phyloP scores from a whole-genome alignment of 768 basidiomycete genomes.

The Clitopilus passeckerianus region DNA sequence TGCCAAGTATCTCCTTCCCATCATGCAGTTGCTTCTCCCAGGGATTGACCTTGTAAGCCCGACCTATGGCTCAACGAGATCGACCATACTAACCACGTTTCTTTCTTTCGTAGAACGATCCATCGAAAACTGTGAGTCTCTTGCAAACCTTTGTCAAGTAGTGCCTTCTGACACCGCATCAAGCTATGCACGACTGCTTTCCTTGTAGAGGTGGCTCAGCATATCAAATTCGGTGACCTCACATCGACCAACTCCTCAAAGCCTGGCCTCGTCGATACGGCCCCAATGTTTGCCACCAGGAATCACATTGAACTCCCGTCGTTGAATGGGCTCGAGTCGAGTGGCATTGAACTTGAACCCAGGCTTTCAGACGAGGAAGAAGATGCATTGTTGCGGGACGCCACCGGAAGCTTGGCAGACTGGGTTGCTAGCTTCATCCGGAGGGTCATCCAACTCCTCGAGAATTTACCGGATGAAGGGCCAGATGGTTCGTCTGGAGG shows the following conservation, averaged over 20 bases:
- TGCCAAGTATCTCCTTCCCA: constrained; percentile 74
- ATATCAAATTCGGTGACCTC: constrained; percentile 68
- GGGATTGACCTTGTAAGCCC: constrained; percentile 77
- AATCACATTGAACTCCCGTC: constrained; percentile 26
- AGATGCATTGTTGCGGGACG: constrained; percentile 64
- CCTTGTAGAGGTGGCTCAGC: constrained; percentile 69
- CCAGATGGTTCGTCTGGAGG: constrained; percentile 56
- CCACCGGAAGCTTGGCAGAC: constrained; percentile 71
- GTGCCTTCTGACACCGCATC: not conserved
- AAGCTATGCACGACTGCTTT: constrained; percentile 74
- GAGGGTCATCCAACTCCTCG: constrained; percentile 72
- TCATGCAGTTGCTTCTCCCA: constrained; percentile 77
- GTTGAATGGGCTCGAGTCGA: constrained; percentile 31
- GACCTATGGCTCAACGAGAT: not conserved
- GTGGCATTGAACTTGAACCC: constrained; percentile 28
- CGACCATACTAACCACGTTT: constrained; percentile 1
- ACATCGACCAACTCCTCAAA: constrained; percentile 31
- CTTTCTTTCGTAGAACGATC: constrained; percentile 53
- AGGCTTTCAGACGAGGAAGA: constrained; percentile 58
- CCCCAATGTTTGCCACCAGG: constrained; percentile 24
- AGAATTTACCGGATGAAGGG: constrained; percentile 84
- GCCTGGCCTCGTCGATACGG: constrained; percentile 23
- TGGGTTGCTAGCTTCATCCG: constrained; percentile 83
- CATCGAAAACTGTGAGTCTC: constrained; percentile 60
- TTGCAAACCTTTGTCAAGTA: constrained; percentile 6